Evolutionary conservation across 2,329 filamentous ascomycete species (phyloP), one percentile per base, ranked within the genome.

Genomic region (Ophiostoma angusticollis): DNA sequence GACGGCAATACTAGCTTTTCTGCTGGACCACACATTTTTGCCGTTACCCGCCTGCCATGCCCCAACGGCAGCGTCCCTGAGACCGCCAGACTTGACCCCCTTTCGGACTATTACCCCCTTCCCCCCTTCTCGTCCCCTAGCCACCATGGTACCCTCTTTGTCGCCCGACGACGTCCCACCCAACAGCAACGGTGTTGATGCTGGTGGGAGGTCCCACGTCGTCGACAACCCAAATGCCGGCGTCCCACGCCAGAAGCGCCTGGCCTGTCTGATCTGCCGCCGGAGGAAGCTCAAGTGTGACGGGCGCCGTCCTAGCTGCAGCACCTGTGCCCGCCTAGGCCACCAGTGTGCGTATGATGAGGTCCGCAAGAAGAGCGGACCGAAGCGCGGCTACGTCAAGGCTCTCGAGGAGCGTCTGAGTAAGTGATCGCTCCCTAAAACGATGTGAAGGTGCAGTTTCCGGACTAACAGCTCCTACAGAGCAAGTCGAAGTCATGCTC

Each of bases 311-410:
- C 87, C 87, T 17, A 84, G 81, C 49, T 94, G 87, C 56, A 85
- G 81, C 51, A 94, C 86, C 19, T 95, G 87, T 59, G 78, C 82
- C 23, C 71, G 87, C n/a, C 65, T 94, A 36, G 79, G 83, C 31
- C 87, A 95, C 59, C 74, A 80, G 40, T 94, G 87, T 62, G 78
- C 82, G 45, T 94, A 94, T 55, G 86, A 94, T 55, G 86, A 94
- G 63, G 80, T 89, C 51, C 75, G 87, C 56, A 84, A 85, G 62
- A 94, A 94, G 73, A 93, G 86, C 57, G 87, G 87, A 3, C 87
- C 87, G 3, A 94, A 94, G 65, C 73, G 87, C 55, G 87, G 87
- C 51, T 94, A 95, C 56, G 87, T 94, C 45, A 94, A 94, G 66
- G 80, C 86, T 43, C 63, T 96, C 50, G 91, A 96, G 60, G 87